phyloP scores from a whole-genome alignment of 768 basidiomycete genomes.

The Boletus eberwhitei region DNA sequence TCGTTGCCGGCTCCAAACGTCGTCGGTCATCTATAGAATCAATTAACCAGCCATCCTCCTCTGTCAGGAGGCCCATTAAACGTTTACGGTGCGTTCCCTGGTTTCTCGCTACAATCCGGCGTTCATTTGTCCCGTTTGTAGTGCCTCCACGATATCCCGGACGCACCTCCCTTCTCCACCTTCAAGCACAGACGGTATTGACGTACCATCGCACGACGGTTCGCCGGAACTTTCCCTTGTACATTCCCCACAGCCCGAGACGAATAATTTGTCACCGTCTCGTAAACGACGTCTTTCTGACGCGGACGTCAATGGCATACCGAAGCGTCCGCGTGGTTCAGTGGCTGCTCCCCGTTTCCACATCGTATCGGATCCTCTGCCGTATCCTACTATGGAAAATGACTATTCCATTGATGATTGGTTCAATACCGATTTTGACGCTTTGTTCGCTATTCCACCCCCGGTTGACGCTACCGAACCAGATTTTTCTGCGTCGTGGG shows the following conservation, averaged over 20 bases:
- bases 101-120: fast-evolving
- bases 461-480: slow-evolving; percentile 23
- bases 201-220: background rate
- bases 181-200: slow-evolving; percentile 4
- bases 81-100: slow-evolving; percentile 20
- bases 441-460: slow-evolving; percentile 28
- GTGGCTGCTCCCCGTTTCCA: slow-evolving; percentile 21
- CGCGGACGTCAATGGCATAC: slow-evolving; percentile 11
- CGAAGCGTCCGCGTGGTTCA: slow-evolving; percentile 30
- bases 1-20: slow-evolving; percentile 24
- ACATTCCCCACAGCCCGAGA: background rate
- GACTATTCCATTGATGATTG: slow-evolving; percentile 34
- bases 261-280: background rate
- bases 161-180: slow-evolving; percentile 13
- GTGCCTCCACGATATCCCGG: slow-evolving; percentile 1
- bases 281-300: slow-evolving; percentile 40
- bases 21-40: slow-evolving; percentile 2
- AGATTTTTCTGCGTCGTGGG: slow-evolving; percentile 25
- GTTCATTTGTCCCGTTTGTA: background rate
- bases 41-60: background rate
- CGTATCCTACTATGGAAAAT: slow-evolving; percentile 6
- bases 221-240: background rate
- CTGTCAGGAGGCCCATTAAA: slow-evolving; percentile 12
- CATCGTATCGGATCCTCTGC: slow-evolving; percentile 32
- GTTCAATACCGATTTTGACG: slow-evolving; percentile 29